phyloP scores from a whole-genome alignment of 2,329 filamentous ascomycete species.

The Diplodia corticola region DNA sequence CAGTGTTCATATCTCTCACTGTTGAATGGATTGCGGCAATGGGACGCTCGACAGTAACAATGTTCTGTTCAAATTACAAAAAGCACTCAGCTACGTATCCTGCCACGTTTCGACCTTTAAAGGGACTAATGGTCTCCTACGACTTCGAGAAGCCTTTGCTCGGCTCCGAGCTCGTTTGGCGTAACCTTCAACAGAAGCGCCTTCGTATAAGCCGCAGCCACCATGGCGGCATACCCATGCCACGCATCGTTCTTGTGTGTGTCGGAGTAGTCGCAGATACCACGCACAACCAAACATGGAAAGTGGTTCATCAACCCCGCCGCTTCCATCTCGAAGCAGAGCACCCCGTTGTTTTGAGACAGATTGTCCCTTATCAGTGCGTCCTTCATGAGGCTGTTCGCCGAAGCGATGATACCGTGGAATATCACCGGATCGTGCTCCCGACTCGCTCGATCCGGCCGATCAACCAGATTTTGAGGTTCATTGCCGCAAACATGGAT shows the following conservation, averaged over 20 bases:
- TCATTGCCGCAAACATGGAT: neutral
- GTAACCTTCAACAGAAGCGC: conserved; percentile 10
- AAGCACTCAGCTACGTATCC: conserved; percentile 24
- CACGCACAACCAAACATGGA: conserved; percentile 22
- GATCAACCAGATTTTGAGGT: neutral
- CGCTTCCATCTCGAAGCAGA: conserved; percentile 23
- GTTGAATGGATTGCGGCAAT: neutral
- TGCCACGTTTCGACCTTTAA: neutral
- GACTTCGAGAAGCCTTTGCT: neutral
- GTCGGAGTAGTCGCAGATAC: conserved; percentile 22
- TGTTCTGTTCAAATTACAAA: neutral
- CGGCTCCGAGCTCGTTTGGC: neutral
- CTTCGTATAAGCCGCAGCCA: conserved; percentile 31
- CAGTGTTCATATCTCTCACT: neutral
- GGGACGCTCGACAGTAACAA: neutral
- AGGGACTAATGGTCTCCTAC: neutral
- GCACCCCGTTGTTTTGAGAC: neutral
- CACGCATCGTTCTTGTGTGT: conserved; percentile 35
- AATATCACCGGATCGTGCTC: conserved; percentile 22
- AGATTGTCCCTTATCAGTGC: conserved; percentile 4
- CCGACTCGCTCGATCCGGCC: neutral
- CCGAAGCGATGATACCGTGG: conserved; percentile 31
- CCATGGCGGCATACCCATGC: conserved; percentile 34
- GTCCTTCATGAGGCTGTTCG: conserved; percentile 29
- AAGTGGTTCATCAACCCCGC: conserved; percentile 25